Evolutionary conservation across 768 basidiomycete species (phyloP).

Genomic region (Lentinus tigrinus): DNA sequence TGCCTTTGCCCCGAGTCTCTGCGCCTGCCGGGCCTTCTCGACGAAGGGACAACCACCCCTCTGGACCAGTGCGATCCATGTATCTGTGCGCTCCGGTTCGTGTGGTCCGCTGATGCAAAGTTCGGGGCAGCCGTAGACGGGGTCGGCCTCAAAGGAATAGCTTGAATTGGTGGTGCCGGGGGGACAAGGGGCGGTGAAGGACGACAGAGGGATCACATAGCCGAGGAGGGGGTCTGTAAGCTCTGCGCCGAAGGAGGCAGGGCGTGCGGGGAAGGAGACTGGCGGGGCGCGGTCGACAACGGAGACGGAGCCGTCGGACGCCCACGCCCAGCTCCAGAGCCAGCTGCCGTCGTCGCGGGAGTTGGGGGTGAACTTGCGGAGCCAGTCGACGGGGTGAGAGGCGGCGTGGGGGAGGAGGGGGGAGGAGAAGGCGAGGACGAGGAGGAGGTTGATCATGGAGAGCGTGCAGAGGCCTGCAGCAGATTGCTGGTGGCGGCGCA

Average conservation of each 20-base stretch:
- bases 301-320: conserved; percentile 52
- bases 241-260: conserved; percentile 76
- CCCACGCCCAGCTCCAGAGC: conserved; percentile 42
- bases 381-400: conserved; percentile 27
- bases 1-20: conserved; percentile 72
- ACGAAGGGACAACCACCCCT: conserved; percentile 90
- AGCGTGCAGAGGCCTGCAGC: background rate
- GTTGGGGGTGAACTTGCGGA: conserved; percentile 25
- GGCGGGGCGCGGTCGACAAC: conserved; percentile 74
- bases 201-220: conserved; percentile 36
- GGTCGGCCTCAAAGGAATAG: conserved; percentile 19
- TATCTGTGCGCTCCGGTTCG: conserved; percentile 59
- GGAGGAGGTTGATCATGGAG: conserved; percentile 20
- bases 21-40: conserved; percentile 63
- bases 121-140: conserved; percentile 59
- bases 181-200: conserved; percentile 44
- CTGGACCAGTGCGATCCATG: conserved; percentile 91
- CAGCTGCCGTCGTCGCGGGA: conserved; percentile 31
- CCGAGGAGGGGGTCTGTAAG: conserved; percentile 49
- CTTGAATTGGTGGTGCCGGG: conserved; percentile 26
- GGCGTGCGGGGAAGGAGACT: conserved; percentile 67
- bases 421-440: conserved; percentile 13
- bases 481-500: background rate
- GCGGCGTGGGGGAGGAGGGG: conserved; percentile 10
- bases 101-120: conserved; percentile 58